Conservation (phyloP, 148 eudicot genomes). For the Mesembryanthemum crystallinum region DNA sequence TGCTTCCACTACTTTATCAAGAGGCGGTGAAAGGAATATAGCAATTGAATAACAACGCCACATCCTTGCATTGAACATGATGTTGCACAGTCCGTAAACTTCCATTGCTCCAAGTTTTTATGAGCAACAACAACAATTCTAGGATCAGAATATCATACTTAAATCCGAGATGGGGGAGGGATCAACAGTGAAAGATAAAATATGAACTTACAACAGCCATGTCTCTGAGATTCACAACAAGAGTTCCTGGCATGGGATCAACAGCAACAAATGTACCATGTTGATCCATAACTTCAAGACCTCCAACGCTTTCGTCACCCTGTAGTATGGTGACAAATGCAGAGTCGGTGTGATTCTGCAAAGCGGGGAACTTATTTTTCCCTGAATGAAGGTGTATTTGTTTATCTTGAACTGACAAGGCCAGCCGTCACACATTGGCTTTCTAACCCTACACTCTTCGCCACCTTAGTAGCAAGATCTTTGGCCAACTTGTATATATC, state of each 20-base stretch:
- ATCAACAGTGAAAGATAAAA: neutral
- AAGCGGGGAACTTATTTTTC: slow-evolving; percentile 51
- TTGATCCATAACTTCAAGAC: slow-evolving; percentile 67
- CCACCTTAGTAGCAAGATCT: slow-evolving; percentile 41
- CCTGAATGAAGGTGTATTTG: slow-evolving; percentile 57
- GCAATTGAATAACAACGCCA: slow-evolving; percentile 50
- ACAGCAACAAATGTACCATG: slow-evolving; percentile 46
- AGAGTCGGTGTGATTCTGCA: slow-evolving; percentile 69
- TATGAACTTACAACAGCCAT: slow-evolving; percentile 46
- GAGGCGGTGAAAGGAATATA: slow-evolving; percentile 57
- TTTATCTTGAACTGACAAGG: slow-evolving; percentile 63
- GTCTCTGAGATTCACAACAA: slow-evolving; percentile 68
- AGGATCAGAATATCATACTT: too few species aligned
- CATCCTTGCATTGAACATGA: slow-evolving; percentile 51
- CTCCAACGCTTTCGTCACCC: slow-evolving; percentile 70
- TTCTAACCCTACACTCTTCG: slow-evolving; percentile 43
- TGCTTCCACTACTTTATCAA: slow-evolving; percentile 39
- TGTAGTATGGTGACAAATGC: slow-evolving; percentile 69
- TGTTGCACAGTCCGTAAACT: slow-evolving; percentile 57
- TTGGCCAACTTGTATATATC: slow-evolving; percentile 47
- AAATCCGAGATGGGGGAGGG: too few species aligned
- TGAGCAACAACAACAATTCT: neutral
- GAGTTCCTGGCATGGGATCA: slow-evolving; percentile 59
- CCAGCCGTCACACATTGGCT: slow-evolving; percentile 45
- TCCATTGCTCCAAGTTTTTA: slow-evolving; percentile 76